Base-by-base conservation (phyloP, 768 basidiomycete species). In the Gautieria morchelliformis region DNA sequence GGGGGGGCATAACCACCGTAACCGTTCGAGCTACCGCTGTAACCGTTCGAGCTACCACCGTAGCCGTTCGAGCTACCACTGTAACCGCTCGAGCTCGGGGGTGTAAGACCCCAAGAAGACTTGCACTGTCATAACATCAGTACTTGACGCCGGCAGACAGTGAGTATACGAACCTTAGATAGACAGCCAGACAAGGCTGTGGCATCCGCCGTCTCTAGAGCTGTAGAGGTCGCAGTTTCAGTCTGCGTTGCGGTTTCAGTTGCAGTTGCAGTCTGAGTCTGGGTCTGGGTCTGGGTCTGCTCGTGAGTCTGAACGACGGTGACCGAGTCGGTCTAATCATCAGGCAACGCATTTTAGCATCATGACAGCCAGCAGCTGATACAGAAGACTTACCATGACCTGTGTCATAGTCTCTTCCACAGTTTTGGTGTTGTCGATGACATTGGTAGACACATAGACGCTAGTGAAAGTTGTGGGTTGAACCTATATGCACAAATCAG, bases 381-480 rank as follows among this genome's bases (percentile, higher is more conserved):
- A 14, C 17, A 45, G 42, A 19, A 11, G 11, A 41, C 56, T 35
- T 37, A 49, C 56, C 56, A 57, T 57, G 47, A 57, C 56, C 35
- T 47, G 19, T 5, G 45, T 50, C 40, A 39, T 30, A 12, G 40
- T 54, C 49, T 52, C 30, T 17, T 47, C 53, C 24, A 59, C 42
- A 10, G 61, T 59, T 51, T 56, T 49, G 50, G 58, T 61, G 65
- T 82, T 79, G 68, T 85, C 80, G 58, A 81, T 78, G 65, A 82
- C 75, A 59, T 75, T 63, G 30, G 82, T 84, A 63, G 72, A 72
- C 54, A 81, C 75, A 68, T 71, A 83, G 37, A 76, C 69, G 47
- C 70, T 77, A 59, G 72, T 72, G 69, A 72, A 82, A 5, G 83
- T 84, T 19, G 82, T 84, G 9, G 83, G 82, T 62, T 75, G 65